Conservation (phyloP, 257 asterid species). For the Scutellaria minor region DNA sequence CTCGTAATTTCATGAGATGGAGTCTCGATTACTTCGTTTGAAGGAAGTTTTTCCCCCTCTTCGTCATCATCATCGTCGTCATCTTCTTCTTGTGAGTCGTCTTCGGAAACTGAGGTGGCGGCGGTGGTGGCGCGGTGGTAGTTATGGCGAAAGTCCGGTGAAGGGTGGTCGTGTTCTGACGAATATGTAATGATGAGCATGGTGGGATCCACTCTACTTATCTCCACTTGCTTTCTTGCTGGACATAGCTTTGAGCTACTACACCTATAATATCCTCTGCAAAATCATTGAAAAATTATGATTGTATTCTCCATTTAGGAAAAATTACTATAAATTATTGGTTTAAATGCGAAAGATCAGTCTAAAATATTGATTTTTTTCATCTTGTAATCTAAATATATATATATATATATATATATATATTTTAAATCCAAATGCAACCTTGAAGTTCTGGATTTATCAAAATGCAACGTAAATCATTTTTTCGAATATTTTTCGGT, state of each 20-base stretch:
- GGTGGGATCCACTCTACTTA: conserved; percentile 70
- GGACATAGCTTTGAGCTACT: conserved; percentile 98
- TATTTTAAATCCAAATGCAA: no score
- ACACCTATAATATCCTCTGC: conserved; percentile 91
- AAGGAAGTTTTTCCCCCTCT: conserved; percentile 39
- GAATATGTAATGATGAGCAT: conserved; percentile 79
- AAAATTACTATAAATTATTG: no score
- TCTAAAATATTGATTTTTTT: no score
- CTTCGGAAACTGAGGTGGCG: conserved; percentile 34
- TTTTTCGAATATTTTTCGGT: no score
- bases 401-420: no score
- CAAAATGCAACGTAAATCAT: no score
- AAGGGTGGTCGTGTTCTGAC: conserved; percentile 85
- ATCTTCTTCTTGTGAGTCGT: conserved; percentile 32
- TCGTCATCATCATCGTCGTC: conserved; percentile 42
- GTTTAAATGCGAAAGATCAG: no score
- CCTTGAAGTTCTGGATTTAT: no score
- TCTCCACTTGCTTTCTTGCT: conserved; percentile 93
- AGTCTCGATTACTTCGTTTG: conserved; percentile 9
- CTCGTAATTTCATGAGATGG: conserved; percentile 40
- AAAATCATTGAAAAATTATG: background rate
- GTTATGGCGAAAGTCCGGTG: conserved; percentile 41
- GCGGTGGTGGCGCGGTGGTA: background rate
- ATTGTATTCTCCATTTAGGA: no score
- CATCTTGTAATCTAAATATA: no score